Percentiles rank a stretch among this genome's conserved stretches.
These are phyloP conservation scores for Thalassia testudinum DNA, from an alignment of 116 monocot species.

Conservation along the genomic window DNA sequence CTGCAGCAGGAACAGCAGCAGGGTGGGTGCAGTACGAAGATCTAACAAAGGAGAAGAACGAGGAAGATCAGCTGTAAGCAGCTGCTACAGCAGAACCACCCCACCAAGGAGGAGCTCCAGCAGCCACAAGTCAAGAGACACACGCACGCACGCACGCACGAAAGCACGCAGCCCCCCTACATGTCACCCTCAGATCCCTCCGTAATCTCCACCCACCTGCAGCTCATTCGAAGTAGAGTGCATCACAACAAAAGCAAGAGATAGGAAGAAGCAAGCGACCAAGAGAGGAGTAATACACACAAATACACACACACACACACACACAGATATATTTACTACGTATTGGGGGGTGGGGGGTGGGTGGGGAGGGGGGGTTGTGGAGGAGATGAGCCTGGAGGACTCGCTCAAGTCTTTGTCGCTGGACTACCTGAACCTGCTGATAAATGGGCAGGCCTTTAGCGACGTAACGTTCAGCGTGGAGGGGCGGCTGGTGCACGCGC, in stretches of 20 bases:
- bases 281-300: background rate
- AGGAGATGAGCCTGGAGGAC: constrained; percentile 41
- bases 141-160: background rate
- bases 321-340: too few relatives aligned
- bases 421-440: constrained; percentile 91
- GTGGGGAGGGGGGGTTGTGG: background rate
- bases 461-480: constrained; percentile 94
- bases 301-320: too few relatives aligned
- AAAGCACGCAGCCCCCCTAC: background rate
- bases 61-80: background rate
- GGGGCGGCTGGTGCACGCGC: constrained; percentile 76
- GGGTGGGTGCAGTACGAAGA: background rate
- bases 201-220: background rate
- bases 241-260: background rate
- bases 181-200: background rate
- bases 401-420: constrained; percentile 65
- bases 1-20: background rate
- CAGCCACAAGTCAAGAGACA: background rate
- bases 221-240: too few relatives aligned
- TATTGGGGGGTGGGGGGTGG: too few relatives aligned
- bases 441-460: constrained; percentile 92
- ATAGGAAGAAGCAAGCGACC: background rate
- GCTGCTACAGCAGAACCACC: background rate
- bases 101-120: background rate
- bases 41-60: background rate